These are phyloP conservation scores for Pulveroboletus sp. DNA, from an alignment of 768 basidiomycete genomes.

Conservation along the genomic window DNA sequence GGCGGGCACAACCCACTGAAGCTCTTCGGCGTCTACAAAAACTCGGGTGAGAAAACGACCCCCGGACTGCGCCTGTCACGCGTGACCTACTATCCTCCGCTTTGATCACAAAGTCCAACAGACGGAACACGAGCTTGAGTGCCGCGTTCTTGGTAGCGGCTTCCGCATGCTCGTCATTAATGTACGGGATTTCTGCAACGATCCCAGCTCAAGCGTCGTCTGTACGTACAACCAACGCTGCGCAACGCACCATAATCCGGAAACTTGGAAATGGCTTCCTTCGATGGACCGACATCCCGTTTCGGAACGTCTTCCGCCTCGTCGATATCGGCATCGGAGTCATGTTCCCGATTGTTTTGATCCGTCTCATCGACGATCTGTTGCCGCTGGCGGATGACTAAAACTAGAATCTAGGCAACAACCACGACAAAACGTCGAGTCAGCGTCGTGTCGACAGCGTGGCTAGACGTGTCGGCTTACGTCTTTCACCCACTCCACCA, in stretches of 20 bases:
- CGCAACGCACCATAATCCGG: conserved; percentile 65
- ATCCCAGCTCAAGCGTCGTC: conserved; percentile 1
- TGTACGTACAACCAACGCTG: neutral
- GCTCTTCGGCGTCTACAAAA: conserved; percentile 56
- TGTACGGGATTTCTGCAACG: conserved; percentile 70
- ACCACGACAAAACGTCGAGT: conserved; percentile 6
- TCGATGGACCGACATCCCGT: conserved; percentile 46
- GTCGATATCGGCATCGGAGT: conserved; percentile 33
- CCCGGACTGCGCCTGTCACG: neutral
- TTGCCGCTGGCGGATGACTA: conserved; percentile 57
- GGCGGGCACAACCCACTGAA: conserved; percentile 84
- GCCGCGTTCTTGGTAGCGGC: conserved; percentile 75
- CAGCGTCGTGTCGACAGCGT: conserved; percentile 20
- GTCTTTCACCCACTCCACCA: conserved; percentile 79
- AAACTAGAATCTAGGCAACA: conserved; percentile 50
- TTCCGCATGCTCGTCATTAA: conserved; percentile 67
- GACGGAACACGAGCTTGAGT: conserved; percentile 80
- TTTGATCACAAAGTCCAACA: conserved; percentile 65
- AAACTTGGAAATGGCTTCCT: conserved; percentile 64
- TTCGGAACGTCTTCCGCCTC: conserved; percentile 28
- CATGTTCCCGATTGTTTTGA: conserved; percentile 37
- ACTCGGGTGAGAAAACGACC: conserved; percentile 1
- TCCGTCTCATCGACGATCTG: conserved; percentile 61
- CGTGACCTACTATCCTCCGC: conserved; percentile 59
- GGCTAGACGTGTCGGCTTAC: conserved; percentile 44